Base-by-base conservation (phyloP, 169 alveolate genomes). In the Plasmodium vinckei region DNA sequence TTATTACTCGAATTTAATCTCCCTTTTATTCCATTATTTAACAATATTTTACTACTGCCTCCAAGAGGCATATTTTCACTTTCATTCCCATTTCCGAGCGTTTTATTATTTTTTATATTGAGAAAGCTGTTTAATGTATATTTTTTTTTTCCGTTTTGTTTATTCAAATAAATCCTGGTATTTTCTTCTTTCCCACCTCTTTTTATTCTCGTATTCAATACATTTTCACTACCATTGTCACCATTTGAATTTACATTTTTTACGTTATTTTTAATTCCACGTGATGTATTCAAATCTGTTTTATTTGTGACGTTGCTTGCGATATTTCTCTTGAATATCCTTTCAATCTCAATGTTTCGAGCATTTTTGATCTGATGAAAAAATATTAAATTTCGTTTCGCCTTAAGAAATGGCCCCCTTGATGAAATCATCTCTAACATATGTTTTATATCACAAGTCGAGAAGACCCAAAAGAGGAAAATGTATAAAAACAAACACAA, bases 291-390 rank as follows among this genome's bases (percentile, higher is more conserved):
- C 7, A 51, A 15, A 51, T 51, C 59, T 63, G n/a, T 63, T 63
- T n/a, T 57, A 33, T 33, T 33, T 33, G 42, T 33, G 42, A 33
- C 65, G 19, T 19, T 9, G 19, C 10, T 19, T 7, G 84, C 15
- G 15, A 9, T 71, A 53, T 59, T 47, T 42, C 46, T 12, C 13
- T 71, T 67, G 9, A 53, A 6, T 51, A 53, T 72, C 15, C 47
- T 72, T 51, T 72, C 87, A 56, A 27, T 56, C 12, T 56, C 59
- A 57, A 17, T 27, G 49, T 33, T 44, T 19, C 60, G 57, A 19
- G 60, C 15, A 42, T 71, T 56, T 60, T 59, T 72, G 23, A 59
- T 46, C 49, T 57, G 87, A 17, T 46, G 72, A 59, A 72, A 59
- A 23, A 51, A 13, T 57, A 15, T 21, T 72, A 72, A 1, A 10